Conservation (phyloP, 2,329 filamentous ascomycete genomes). For the Coniochaeta sp. region DNA sequence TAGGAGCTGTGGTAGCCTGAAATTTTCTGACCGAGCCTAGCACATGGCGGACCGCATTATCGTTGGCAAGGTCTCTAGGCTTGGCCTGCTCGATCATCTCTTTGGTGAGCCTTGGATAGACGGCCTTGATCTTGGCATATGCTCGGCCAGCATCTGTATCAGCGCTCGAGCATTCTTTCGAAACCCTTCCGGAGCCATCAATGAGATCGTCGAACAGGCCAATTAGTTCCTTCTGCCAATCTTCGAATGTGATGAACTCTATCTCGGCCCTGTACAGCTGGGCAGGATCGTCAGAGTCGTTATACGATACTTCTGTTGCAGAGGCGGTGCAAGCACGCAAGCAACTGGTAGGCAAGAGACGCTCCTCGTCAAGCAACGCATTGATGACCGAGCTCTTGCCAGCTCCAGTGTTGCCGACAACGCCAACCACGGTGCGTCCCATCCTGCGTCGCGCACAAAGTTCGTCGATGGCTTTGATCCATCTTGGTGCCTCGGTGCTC, state of each 20-base stretch:
- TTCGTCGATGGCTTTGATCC: conserved; percentile 24
- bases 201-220: conserved; percentile 40
- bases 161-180: conserved; percentile 13
- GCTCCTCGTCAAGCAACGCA: conserved; percentile 52
- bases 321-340: conserved; percentile 56
- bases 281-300: conserved; percentile 29
- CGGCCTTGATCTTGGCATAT: conserved; percentile 34
- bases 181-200: conserved; percentile 30
- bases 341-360: conserved; percentile 30
- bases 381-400: conserved; percentile 59
- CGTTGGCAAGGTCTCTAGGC: conserved; percentile 32
- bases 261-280: conserved; percentile 37
- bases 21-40: conserved; percentile 40
- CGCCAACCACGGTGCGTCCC: conserved; percentile 41
- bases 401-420: conserved; percentile 53
- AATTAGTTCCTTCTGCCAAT: conserved; percentile 45
- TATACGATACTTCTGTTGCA: conserved; percentile 52
- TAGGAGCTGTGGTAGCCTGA: conserved; percentile 22
- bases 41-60: conserved; percentile 29
- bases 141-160: conserved; percentile 33
- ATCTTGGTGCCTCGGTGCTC: conserved; percentile 14
- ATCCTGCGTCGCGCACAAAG: conserved; percentile 28
- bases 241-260: conserved; percentile 43
- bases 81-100: conserved; percentile 30
- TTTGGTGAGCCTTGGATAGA: conserved; percentile 27